Base-by-base conservation (phyloP, 208 protist species). In the Plasmodiophora brassicae region DNA sequence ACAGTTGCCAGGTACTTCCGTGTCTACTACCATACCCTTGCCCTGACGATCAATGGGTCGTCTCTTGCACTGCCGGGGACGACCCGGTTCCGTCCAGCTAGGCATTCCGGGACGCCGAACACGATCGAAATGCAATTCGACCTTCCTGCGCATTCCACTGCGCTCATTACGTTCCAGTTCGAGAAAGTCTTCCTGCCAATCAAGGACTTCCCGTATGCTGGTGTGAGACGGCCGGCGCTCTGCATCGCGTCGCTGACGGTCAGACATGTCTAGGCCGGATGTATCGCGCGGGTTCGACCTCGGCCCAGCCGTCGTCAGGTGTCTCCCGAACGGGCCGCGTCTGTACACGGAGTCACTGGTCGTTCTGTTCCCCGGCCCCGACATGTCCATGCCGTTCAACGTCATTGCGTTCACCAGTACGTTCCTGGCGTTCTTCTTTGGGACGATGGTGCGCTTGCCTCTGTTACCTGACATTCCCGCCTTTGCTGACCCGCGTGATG, bases 361-460 rank as follows among this genome's bases (percentile, higher is more conserved):
- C n/a, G 39, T 86, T 1, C 39, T 86, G 39, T 53, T 86, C 25
- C 83, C 83, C 10, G 38, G 5, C 39, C 83, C 83, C 8, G 83
- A 86, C 45, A 86, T 86, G 83, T 86, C 83, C 25, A 86, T 86
- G 83, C 83, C 83, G 32, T 86, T 86, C 41, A 86, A 86, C 25
- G 83, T 86, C 10, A 86, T 86, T 5, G 83, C 83, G 28, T 86
- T 86, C 83, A 86, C 83, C 38, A 86, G 83, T n/a, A 86, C 83
- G 10, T 45, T 86, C 14, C 83, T 86, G 1, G 83, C 83, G 25
- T 86, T 86, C 83, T 89, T 84, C 88, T 60, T 85, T 91, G 45
- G 45, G 90, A 78, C n/a, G 5, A 78, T 78, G 65, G 65, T 78
- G 20, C 10, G 14, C n/a, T 25, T 28, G 50, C 50, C 25, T 57